Evolutionary conservation across 352 stramenopile genomes (phyloP).

Genomic region (Saprolegnia parasitica): DNA sequence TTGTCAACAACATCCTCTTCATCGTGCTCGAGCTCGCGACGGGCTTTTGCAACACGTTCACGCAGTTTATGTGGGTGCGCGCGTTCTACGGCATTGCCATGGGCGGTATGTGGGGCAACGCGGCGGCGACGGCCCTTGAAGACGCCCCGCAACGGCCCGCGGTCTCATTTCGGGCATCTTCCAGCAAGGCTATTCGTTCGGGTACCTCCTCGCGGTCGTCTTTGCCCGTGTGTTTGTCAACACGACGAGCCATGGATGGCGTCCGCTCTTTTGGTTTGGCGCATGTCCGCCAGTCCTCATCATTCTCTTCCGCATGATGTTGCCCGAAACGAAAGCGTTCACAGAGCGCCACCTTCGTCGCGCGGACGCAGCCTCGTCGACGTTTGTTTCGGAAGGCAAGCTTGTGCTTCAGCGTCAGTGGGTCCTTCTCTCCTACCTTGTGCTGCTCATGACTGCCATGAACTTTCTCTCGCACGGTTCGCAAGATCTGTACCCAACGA

Average conservation of each 20-base stretch:
- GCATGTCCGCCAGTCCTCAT: constrained; percentile 42
- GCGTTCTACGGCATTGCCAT: constrained; percentile 41
- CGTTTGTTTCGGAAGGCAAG: constrained; percentile 42
- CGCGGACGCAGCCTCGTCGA: neutral
- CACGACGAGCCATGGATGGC: constrained; percentile 43
- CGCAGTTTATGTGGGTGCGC: constrained; percentile 37
- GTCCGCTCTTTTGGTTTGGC: constrained; percentile 45
- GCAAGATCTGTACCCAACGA: constrained; percentile 48
- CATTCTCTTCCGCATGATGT: constrained; percentile 39
- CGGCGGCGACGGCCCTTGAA: constrained; percentile 39
- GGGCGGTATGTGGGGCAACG: constrained; percentile 44
- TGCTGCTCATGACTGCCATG: constrained; percentile 44
- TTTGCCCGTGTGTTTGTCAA: constrained; percentile 36
- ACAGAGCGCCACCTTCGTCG: neutral
- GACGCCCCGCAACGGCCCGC: constrained; percentile 35
- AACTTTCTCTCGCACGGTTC: constrained; percentile 50
- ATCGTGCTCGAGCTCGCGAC: constrained; percentile 40
- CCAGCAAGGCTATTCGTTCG: constrained; percentile 45
- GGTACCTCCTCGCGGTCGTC: constrained; percentile 40
- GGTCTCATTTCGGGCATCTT: constrained; percentile 48
- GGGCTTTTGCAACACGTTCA: constrained; percentile 39
- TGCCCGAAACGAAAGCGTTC: constrained; percentile 29
- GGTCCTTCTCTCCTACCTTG: constrained; percentile 41
- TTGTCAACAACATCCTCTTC: constrained; percentile 44
- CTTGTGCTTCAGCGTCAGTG: constrained; percentile 41